Evolutionary conservation across 148 eudicot genomes (phyloP).

Genomic region (Polygonum aviculare): DNA sequence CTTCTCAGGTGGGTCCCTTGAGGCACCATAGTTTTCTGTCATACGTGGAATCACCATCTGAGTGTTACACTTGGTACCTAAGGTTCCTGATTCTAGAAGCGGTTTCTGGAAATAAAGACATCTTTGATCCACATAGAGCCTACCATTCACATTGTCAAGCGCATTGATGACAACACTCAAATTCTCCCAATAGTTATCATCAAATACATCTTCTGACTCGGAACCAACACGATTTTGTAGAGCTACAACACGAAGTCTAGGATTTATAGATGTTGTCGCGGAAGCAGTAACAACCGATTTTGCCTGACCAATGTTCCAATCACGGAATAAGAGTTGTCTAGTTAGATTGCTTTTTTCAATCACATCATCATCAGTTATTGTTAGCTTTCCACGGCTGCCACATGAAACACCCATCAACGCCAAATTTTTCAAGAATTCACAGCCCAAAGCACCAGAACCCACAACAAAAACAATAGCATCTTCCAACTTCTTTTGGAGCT

Average conservation of each 20-base stretch:
- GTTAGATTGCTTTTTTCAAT: conserved; percentile 94
- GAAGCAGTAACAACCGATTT: conserved; percentile 93
- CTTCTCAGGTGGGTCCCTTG: conserved; percentile 94
- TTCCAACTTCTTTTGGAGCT: conserved; percentile 80
- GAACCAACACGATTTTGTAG: conserved; percentile 92
- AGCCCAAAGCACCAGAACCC: conserved; percentile 94
- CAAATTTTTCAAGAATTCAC: conserved; percentile 86
- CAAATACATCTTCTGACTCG: conserved; percentile 77
- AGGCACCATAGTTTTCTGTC: conserved; percentile 94
- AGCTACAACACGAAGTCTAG: conserved; percentile 50
- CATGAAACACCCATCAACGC: conserved; percentile 97
- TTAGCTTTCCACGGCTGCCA: conserved; percentile 52
- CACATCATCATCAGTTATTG: conserved; percentile 91
- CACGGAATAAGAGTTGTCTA: conserved; percentile 86
- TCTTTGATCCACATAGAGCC: conserved; percentile 85
- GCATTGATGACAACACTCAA: conserved; percentile 66
- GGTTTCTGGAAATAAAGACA: conserved; percentile 92
- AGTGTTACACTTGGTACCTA: conserved; percentile 90
- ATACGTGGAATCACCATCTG: conserved; percentile 94
- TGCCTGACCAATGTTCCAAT: conserved; percentile 97
- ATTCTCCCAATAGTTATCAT: conserved; percentile 85
- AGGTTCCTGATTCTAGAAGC: conserved; percentile 87
- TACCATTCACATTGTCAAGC: conserved; percentile 84
- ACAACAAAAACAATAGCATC: conserved; percentile 66
- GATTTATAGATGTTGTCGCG: conserved; percentile 61